Percentiles rank a stretch among this genome's conserved stretches.
Conservation (phyloP, 371 early-diverging fungal species). For the Phascolomyces articulosus region DNA sequence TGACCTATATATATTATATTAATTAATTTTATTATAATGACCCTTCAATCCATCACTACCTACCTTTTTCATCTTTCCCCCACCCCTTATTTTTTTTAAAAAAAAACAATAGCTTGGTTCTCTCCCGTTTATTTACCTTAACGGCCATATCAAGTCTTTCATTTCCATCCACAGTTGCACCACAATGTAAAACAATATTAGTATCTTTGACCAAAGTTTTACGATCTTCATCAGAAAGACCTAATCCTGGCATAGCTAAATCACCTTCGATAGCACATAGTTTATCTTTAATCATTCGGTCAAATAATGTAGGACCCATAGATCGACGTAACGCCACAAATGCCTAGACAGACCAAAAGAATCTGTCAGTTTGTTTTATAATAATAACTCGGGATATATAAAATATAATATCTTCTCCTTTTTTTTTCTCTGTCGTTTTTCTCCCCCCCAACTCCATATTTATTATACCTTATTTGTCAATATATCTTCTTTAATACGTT, state of each 20-base stretch:
- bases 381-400: background rate
- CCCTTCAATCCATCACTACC: no score
- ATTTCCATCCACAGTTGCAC: constrained; percentile 59
- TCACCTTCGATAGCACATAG: constrained; percentile 58
- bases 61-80: background rate
- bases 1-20: constrained; percentile 31
- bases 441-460: no score
- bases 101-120: background rate
- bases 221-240: constrained; percentile 47
- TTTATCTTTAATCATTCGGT: constrained; percentile 51
- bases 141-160: constrained; percentile 52
- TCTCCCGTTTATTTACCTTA: no score
- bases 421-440: background rate
- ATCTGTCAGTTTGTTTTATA: background rate
- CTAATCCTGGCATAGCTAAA: constrained; percentile 49
- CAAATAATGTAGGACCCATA: constrained; percentile 41
- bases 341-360: constrained; percentile 24
- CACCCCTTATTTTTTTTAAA: background rate
- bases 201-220: constrained; percentile 43
- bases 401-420: background rate
- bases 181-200: constrained; percentile 59
- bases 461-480: constrained; percentile 42
- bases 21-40: background rate
- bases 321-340: constrained; percentile 43
- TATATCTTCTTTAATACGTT: constrained; percentile 46